phyloP scores from a whole-genome alignment of 73 alveolate species.

The Stentor roeselii region DNA sequence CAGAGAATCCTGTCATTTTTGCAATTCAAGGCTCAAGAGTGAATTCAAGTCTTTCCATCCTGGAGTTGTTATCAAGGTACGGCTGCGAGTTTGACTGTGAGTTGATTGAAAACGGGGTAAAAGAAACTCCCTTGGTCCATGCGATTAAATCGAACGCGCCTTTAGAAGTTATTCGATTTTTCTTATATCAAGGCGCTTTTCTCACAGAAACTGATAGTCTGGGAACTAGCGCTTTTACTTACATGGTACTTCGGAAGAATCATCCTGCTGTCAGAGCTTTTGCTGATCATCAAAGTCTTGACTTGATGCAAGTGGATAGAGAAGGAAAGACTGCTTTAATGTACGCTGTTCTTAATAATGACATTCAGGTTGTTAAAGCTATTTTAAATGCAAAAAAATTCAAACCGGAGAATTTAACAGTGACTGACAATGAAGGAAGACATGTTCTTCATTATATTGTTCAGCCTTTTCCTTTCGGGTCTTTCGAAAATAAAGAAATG shows the following conservation, averaged over 20 bases:
- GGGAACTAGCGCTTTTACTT: constrained; percentile 59
- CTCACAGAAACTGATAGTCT: constrained; percentile 46
- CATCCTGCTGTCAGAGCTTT: too few relatives aligned
- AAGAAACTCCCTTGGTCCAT: neutral
- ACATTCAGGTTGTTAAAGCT: constrained; percentile 47
- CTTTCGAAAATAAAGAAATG: constrained; percentile 81
- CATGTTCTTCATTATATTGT: constrained; percentile 73
- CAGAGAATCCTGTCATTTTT: too few relatives aligned
- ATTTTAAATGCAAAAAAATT: constrained; percentile 34
- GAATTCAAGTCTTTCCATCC: too few relatives aligned
- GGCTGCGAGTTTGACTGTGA: too few relatives aligned
- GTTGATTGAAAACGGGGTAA: neutral
- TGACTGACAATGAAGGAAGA: constrained; percentile 60
- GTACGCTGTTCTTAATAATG: constrained; percentile 63
- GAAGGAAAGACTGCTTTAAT: constrained; percentile 55
- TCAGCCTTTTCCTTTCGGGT: constrained; percentile 74
- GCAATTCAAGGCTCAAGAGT: too few relatives aligned
- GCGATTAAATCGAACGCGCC: neutral
- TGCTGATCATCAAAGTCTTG: too few relatives aligned
- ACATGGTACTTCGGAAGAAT: constrained; percentile 63
- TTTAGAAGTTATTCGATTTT: neutral
- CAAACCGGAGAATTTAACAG: constrained; percentile 42
- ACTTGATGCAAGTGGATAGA: too few relatives aligned
- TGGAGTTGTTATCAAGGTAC: too few relatives aligned
- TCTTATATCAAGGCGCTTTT: neutral